These are phyloP conservation scores for Metroxylon sagu DNA, from an alignment of 176 grass and related monocot species.

Conservation along the genomic window DNA sequence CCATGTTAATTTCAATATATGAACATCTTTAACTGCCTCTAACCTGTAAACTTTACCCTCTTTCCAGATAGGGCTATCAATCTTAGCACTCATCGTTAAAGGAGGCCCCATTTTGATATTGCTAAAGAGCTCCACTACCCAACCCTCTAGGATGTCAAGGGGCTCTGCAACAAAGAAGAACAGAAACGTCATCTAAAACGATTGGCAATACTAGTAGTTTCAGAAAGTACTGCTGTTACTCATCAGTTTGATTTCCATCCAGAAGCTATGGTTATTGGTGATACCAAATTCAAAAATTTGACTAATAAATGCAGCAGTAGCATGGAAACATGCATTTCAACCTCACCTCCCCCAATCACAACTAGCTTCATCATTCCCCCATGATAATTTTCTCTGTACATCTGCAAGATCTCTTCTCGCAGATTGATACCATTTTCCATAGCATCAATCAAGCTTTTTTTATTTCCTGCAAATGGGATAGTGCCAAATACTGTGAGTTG, in stretches of 20 bases:
- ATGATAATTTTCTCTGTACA: conserved; percentile 72
- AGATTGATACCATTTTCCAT: conserved; percentile 81
- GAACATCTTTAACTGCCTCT: conserved; percentile 93
- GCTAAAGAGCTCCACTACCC: conserved; percentile 85
- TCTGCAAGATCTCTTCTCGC: conserved; percentile 76
- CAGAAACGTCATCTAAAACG: neutral
- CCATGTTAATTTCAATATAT: conserved; percentile 72
- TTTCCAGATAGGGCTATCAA: conserved; percentile 74
- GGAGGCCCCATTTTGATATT: conserved; percentile 70
- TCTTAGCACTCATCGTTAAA: conserved; percentile 43
- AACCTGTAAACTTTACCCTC: conserved; percentile 72
- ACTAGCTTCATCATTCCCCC: conserved; percentile 82
- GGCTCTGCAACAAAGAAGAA: conserved; percentile 52
- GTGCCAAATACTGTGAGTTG: neutral
- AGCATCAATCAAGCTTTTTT: conserved; percentile 88
- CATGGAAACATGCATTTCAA: neutral
- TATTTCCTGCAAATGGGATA: conserved; percentile 53
- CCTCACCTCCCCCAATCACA: conserved; percentile 86
- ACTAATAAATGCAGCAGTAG: too few species aligned
- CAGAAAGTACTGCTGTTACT: too few species aligned
- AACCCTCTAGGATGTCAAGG: conserved; percentile 71
- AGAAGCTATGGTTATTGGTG: too few species aligned
- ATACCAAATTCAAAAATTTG: too few species aligned
- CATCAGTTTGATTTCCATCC: too few species aligned
- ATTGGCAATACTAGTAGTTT: too few species aligned